phyloP scores from a whole-genome alignment of 2,329 filamentous ascomycete genomes.

The Thelonectria discophora region DNA sequence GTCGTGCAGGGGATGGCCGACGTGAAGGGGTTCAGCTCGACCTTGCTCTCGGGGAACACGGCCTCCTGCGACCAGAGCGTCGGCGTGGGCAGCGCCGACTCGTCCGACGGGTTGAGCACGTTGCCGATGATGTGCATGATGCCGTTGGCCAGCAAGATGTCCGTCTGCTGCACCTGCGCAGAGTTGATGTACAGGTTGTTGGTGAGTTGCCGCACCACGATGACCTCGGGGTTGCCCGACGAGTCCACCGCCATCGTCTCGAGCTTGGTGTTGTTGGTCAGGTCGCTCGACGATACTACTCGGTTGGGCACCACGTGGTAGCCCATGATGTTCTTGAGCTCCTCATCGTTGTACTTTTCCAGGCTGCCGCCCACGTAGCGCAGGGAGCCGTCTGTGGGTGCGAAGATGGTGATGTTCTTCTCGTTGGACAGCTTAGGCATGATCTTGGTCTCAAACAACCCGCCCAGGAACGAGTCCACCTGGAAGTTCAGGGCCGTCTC shows the following conservation, averaged over 20 bases:
- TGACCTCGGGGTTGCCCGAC: slow-evolving; percentile 50
- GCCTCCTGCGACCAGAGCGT: slow-evolving; percentile 53
- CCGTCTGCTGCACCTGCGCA: slow-evolving; percentile 61
- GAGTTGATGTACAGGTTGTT: slow-evolving; percentile 61
- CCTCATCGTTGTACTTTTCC: slow-evolving; percentile 54
- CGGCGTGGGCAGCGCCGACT: slow-evolving; percentile 49
- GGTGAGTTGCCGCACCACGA: slow-evolving; percentile 52
- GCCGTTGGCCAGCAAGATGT: slow-evolving; percentile 65
- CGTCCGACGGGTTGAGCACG: slow-evolving; percentile 56
- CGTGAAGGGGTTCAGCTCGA: slow-evolving; percentile 51
- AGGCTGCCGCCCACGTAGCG: slow-evolving; percentile 63
- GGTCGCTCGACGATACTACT: slow-evolving; percentile 59
- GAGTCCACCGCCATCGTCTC: slow-evolving; percentile 50
- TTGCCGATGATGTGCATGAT: slow-evolving; percentile 67
- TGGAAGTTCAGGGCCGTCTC: slow-evolving; percentile 60
- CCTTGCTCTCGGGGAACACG: slow-evolving; percentile 63
- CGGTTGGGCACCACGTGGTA: slow-evolving; percentile 72
- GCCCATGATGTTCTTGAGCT: slow-evolving; percentile 62
- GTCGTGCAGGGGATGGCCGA: slow-evolving; percentile 54
- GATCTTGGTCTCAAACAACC: slow-evolving; percentile 44
- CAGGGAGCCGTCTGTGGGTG: slow-evolving; percentile 69
- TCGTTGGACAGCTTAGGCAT: slow-evolving; percentile 54
- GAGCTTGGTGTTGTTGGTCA: slow-evolving; percentile 45
- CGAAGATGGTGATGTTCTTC: slow-evolving; percentile 68
- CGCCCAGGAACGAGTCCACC: slow-evolving; percentile 51